A percentile compares a stretch with the other conserved stretches of the same genome.
Conservation (phyloP, 1,284 basidiomycete species). For the Heliocybe sulcata region DNA sequence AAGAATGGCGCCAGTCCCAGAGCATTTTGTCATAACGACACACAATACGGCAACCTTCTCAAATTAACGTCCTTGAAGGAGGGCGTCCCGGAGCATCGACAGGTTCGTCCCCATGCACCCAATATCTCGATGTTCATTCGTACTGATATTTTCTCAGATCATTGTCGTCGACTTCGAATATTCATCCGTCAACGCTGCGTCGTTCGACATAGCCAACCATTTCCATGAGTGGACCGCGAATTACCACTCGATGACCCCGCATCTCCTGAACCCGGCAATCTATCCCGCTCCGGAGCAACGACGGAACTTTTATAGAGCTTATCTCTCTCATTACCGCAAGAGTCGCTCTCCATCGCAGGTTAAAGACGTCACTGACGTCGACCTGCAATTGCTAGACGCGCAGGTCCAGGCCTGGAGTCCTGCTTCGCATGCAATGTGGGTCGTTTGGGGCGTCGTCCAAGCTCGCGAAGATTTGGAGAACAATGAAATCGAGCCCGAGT, state of each 20-base stretch:
- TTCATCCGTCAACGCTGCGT: slow-evolving; percentile 81
- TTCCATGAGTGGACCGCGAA: slow-evolving; percentile 94
- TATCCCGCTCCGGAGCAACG: slow-evolving; percentile 77
- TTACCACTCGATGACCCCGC: slow-evolving; percentile 74
- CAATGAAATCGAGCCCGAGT: slow-evolving; percentile 54
- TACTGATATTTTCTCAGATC: slow-evolving; percentile 40
- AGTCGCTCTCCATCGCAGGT: slow-evolving; percentile 11
- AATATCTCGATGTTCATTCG: slow-evolving; percentile 1
- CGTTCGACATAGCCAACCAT: slow-evolving; percentile 93
- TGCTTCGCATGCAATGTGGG: slow-evolving; percentile 85
- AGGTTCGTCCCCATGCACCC: slow-evolving; percentile 31
- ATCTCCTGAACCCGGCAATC: slow-evolving; percentile 56
- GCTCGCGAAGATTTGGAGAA: slow-evolving; percentile 74
- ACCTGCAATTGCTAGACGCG: slow-evolving; percentile 51
- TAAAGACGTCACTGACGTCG: slow-evolving; percentile 16
- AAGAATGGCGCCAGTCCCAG: slow-evolving; percentile 46
- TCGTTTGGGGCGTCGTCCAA: slow-evolving; percentile 88
- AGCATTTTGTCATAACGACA: slow-evolving; percentile 87
- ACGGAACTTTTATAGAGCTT: slow-evolving; percentile 78
- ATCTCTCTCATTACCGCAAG: slow-evolving; percentile 46
- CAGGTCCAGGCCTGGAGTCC: slow-evolving; percentile 85
- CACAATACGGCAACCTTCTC: slow-evolving; percentile 91
- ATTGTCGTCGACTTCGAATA: slow-evolving; percentile 97
- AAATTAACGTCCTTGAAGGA: slow-evolving; percentile 53
- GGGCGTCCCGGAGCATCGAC: slow-evolving; percentile 54